A percentile compares a stretch with the other conserved stretches of the same genome.
phyloP scores from a whole-genome alignment of 345 rosid species.

The Arabis alpina region DNA sequence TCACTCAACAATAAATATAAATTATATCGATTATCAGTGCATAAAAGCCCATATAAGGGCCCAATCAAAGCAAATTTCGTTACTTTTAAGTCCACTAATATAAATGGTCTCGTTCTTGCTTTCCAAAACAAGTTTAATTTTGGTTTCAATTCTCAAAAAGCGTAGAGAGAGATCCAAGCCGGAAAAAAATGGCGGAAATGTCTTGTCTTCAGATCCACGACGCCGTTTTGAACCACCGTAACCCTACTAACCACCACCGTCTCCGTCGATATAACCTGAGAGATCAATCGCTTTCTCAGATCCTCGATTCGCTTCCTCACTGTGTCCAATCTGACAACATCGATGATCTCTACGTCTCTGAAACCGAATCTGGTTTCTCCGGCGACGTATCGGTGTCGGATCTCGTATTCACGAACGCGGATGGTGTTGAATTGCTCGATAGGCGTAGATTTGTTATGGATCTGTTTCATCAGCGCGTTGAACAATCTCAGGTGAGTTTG shows the following conservation, averaged over 20 bases:
- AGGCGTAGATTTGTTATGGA: constrained; percentile 82
- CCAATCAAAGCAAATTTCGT: too few species aligned
- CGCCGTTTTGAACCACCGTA: constrained; percentile 22
- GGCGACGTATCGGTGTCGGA: constrained; percentile 44
- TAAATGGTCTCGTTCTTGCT: too few species aligned
- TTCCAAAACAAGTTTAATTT: too few species aligned
- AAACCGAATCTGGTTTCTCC: constrained; percentile 32
- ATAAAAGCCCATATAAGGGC: too few species aligned
- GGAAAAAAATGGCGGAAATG: constrained; percentile 47
- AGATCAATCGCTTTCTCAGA: constrained; percentile 32
- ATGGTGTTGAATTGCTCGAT: constrained; percentile 53
- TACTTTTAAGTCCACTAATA: too few species aligned
- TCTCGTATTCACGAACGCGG: constrained; percentile 27
- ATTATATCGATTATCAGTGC: too few species aligned
- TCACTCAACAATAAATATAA: too few species aligned
- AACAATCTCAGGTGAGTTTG: constrained; percentile 67
- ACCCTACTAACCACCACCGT: constrained; percentile 40
- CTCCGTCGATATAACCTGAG: constrained; percentile 33
- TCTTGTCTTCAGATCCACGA: constrained; percentile 52
- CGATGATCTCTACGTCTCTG: constrained; percentile 44
- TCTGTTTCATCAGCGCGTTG: constrained; percentile 88
- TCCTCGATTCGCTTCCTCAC: constrained; percentile 47
- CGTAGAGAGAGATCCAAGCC: constrained; percentile 18
- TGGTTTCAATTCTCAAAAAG: background rate
- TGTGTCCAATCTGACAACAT: constrained; percentile 42